Percentiles rank a stretch among this genome's conserved stretches.
Evolutionary conservation across 164 flowering plant species (phyloP).

Genomic region (Umbilicus rupestris): DNA sequence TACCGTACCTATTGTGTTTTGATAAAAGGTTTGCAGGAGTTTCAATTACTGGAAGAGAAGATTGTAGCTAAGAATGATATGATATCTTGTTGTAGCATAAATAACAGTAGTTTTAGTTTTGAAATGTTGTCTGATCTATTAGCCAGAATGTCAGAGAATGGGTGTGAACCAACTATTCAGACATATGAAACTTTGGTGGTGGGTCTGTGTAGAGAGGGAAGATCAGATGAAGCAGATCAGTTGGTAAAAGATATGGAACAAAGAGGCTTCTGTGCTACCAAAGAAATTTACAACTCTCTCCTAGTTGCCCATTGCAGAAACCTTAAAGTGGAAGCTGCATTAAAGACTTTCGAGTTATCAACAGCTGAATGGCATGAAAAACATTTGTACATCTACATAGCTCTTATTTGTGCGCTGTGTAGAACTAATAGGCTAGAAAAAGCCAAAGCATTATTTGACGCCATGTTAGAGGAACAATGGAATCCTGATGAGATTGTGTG

Average conservation of each 20-base stretch:
- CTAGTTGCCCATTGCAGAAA: slow-evolving; percentile 42
- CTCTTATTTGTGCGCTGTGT: slow-evolving; percentile 47
- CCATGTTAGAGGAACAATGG: slow-evolving; percentile 44
- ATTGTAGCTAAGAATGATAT: slow-evolving; percentile 27
- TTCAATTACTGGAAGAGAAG: slow-evolving; percentile 22
- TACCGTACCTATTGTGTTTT: slow-evolving; percentile 51
- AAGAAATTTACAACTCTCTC: slow-evolving; percentile 32
- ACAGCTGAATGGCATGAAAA: slow-evolving; percentile 25
- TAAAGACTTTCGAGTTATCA: slow-evolving; percentile 32
- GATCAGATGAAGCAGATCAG: slow-evolving; percentile 42
- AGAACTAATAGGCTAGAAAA: slow-evolving; percentile 29
- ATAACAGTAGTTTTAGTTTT: slow-evolving; percentile 17
- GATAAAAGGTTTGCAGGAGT: slow-evolving; percentile 58
- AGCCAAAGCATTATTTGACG: slow-evolving; percentile 39
- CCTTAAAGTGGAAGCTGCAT: slow-evolving; percentile 44
- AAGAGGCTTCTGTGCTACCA: slow-evolving; percentile 34
- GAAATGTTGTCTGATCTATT: slow-evolving; percentile 34
- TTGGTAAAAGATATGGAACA: slow-evolving; percentile 42
- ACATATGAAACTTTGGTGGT: slow-evolving; percentile 40
- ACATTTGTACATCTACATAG: slow-evolving; percentile 29
- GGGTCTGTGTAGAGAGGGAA: slow-evolving; percentile 57
- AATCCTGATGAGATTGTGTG: slow-evolving; percentile 73
- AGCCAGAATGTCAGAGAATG: slow-evolving; percentile 36
- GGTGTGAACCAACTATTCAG: slow-evolving; percentile 42
- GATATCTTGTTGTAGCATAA: slow-evolving; percentile 12